phyloP scores from a whole-genome alignment of 768 basidiomycete species.

The Roridomyces roridus region DNA sequence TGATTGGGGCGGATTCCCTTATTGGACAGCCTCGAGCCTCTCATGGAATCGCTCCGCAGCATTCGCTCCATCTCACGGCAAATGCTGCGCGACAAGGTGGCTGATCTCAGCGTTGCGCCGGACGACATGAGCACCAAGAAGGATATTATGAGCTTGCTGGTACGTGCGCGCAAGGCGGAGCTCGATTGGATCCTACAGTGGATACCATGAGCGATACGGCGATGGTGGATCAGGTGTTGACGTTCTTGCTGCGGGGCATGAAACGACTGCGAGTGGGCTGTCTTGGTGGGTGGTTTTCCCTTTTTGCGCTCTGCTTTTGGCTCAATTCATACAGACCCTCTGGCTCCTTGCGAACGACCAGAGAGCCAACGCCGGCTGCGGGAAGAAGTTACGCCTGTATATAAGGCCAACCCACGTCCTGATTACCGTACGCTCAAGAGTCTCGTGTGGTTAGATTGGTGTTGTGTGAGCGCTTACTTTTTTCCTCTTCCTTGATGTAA shows the following conservation, averaged over 20 bases:
- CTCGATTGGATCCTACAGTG: slow-evolving; percentile 36
- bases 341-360: slow-evolving; percentile 61
- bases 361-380: slow-evolving; percentile 57
- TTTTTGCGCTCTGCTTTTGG: background rate
- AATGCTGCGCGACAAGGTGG: slow-evolving; percentile 50
- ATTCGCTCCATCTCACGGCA: slow-evolving; percentile 45
- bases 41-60: slow-evolving; percentile 46
- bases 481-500: background rate
- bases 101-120: slow-evolving; percentile 35
- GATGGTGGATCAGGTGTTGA: slow-evolving; percentile 62
- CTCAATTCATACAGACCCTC: slow-evolving; percentile 42
- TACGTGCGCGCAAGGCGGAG: slow-evolving; percentile 47
- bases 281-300: slow-evolving; percentile 52
- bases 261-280: slow-evolving; percentile 53
- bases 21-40: background rate
- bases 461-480: slow-evolving; percentile 37
- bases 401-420: slow-evolving; percentile 37
- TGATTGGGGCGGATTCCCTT: slow-evolving; percentile 28
- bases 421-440: slow-evolving; percentile 47
- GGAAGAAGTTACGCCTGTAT: slow-evolving; percentile 53
- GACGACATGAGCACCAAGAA: slow-evolving; percentile 48
- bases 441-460: slow-evolving; percentile 45
- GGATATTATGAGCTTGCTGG: slow-evolving; percentile 57
- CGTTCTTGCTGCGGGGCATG: slow-evolving; percentile 50
- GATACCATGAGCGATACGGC: slow-evolving; percentile 45